Conservation (phyloP, 1,284 basidiomycete species). For the Inonotus hispidus region DNA sequence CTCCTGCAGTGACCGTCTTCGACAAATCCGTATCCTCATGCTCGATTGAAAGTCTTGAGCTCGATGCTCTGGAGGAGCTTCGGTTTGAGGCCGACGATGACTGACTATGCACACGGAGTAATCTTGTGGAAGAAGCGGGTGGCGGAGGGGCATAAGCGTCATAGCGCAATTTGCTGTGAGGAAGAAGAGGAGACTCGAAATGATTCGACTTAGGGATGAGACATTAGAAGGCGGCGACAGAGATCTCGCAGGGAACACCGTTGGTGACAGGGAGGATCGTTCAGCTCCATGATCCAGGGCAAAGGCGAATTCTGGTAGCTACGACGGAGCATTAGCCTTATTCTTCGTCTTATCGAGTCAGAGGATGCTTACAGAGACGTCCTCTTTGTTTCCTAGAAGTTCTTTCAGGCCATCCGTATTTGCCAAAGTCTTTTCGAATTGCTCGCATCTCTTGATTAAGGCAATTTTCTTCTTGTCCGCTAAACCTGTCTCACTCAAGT, state of each 20-base stretch:
- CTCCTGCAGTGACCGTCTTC: constrained; percentile 48
- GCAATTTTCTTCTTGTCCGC: constrained; percentile 32
- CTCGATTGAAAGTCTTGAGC: constrained; percentile 22
- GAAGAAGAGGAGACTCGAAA: constrained; percentile 29
- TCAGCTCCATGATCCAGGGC: background rate
- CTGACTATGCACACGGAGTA: background rate
- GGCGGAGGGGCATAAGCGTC: constrained; percentile 52
- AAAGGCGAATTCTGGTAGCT: constrained; percentile 14
- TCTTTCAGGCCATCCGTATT: constrained; percentile 31
- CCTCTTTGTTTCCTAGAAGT: constrained; percentile 26
- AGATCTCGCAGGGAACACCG: constrained; percentile 19
- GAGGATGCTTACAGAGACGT: background rate
- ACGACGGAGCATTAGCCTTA: background rate
- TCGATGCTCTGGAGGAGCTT: constrained; percentile 19
- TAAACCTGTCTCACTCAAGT: background rate
- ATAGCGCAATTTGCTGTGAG: constrained; percentile 54
- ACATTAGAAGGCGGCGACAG: background rate
- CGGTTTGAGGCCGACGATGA: constrained; percentile 9
- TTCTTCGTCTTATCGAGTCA: background rate
- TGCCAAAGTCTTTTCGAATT: constrained; percentile 47
- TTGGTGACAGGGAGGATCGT: background rate
- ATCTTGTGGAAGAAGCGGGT: background rate
- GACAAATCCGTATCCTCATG: constrained; percentile 27
- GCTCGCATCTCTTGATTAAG: constrained; percentile 47
- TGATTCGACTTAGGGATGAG: constrained; percentile 2